Evolutionary conservation across 2,329 filamentous ascomycete species (phyloP).

Genomic region (Alternaria sp.): DNA sequence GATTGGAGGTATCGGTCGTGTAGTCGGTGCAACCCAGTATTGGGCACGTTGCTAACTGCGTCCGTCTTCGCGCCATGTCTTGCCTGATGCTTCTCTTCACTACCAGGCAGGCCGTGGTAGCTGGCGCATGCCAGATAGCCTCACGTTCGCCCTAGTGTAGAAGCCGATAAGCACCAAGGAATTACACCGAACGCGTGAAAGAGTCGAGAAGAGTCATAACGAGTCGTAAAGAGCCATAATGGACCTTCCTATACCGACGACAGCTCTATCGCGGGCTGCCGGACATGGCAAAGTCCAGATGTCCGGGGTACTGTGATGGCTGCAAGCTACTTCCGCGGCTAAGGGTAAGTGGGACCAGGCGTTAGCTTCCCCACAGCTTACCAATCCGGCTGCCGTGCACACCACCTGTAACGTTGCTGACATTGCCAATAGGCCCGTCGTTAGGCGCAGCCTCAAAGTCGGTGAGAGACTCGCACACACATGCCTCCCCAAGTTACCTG

Average conservation of each 20-base stretch:
- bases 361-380: constrained; percentile 6
- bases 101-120: neutral
- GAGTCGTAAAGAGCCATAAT: neutral
- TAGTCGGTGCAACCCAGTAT: neutral
- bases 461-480: constrained; percentile 6
- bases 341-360: neutral
- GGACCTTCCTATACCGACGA: neutral
- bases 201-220: neutral
- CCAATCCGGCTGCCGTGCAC: constrained; percentile 1
- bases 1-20: neutral
- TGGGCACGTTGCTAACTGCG: neutral
- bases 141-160: neutral
- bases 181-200: neutral
- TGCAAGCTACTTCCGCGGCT: neutral
- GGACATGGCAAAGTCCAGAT: neutral
- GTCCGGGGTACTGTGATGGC: neutral
- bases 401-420: constrained; percentile 1
- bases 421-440: neutral
- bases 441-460: neutral
- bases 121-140: neutral
- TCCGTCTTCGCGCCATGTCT: neutral
- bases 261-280: neutral
- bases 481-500: neutral
- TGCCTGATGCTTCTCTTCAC: neutral
- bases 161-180: neutral